phyloP scores from a whole-genome alignment of 768 basidiomycete species.

The Panaeolus papilionaceus region DNA sequence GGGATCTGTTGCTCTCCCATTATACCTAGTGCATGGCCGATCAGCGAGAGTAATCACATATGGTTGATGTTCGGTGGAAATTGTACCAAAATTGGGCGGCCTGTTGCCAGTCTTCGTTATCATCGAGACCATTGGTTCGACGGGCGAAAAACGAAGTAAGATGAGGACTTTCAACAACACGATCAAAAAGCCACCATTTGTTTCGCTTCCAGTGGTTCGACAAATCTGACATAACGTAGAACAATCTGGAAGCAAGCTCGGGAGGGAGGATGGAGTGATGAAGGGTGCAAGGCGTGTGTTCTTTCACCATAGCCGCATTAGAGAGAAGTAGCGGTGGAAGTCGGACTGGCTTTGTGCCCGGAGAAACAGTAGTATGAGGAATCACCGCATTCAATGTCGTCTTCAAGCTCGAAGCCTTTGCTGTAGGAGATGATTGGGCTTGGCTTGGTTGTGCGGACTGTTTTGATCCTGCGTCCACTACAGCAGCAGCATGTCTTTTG shows the following conservation, averaged over 20 bases:
- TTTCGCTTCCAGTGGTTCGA: slow-evolving; percentile 72
- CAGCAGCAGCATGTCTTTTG: slow-evolving; percentile 13
- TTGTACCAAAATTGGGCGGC: slow-evolving; percentile 77
- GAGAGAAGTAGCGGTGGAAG: slow-evolving; percentile 68
- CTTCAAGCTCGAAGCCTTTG: slow-evolving; percentile 18
- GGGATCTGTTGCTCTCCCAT: slow-evolving; percentile 66
- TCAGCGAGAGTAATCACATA: neutral
- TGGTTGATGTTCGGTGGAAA: neutral
- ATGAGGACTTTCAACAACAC: slow-evolving; percentile 84
- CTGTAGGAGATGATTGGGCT: neutral
- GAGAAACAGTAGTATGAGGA: slow-evolving; percentile 54
- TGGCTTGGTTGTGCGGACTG: neutral
- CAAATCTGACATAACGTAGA: slow-evolving; percentile 71
- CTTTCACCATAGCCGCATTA: slow-evolving; percentile 65
- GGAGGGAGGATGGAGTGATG: slow-evolving; percentile 73
- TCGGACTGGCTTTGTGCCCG: slow-evolving; percentile 40
- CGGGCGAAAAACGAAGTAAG: slow-evolving; percentile 80
- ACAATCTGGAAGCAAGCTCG: slow-evolving; percentile 77
- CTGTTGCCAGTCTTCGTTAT: slow-evolving; percentile 65
- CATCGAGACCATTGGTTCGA: slow-evolving; percentile 48
- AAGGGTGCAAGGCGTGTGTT: slow-evolving; percentile 78
- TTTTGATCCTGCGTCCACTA: neutral
- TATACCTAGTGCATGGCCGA: slow-evolving; percentile 62
- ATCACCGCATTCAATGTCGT: slow-evolving; percentile 45
- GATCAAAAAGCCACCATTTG: slow-evolving; percentile 87